Conservation (phyloP, 2,329 filamentous ascomycete species). For the Phyllosticta capitalensis region DNA sequence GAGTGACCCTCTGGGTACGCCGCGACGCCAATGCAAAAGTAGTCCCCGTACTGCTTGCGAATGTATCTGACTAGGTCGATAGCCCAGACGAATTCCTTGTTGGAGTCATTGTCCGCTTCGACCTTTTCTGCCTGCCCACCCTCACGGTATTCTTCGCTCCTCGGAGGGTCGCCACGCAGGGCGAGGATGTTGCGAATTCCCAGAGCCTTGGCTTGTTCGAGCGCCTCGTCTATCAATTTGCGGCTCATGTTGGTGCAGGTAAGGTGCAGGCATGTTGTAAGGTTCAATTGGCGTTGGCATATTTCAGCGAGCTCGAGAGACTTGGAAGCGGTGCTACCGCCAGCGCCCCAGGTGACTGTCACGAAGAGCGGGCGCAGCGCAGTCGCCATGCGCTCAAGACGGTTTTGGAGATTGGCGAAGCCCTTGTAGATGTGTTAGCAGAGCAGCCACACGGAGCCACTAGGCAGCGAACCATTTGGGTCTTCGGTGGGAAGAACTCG, state of each 20-base stretch:
- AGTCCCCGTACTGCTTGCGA: constrained; percentile 72
- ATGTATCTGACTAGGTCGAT: constrained; percentile 87
- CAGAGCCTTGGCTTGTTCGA: constrained; percentile 82
- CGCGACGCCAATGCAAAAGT: constrained; percentile 93
- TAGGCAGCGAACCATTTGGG: constrained; percentile 55
- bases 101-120: constrained; percentile 51
- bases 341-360: constrained; percentile 95
- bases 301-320: constrained; percentile 91
- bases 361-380: constrained; percentile 88
- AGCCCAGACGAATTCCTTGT: constrained; percentile 79
- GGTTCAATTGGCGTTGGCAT: constrained; percentile 80
- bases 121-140: constrained; percentile 35
- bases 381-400: constrained; percentile 88
- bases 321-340: constrained; percentile 82
- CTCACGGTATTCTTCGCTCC: constrained; percentile 77
- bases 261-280: constrained; percentile 91
- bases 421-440: constrained; percentile 40
- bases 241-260: constrained; percentile 98
- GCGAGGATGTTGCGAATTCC: constrained; percentile 93
- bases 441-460: background rate
- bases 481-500: constrained; percentile 99
- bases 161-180: constrained; percentile 79
- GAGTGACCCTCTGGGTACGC: constrained; percentile 93
- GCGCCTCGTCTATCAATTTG: constrained; percentile 71
- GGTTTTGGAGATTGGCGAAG: constrained; percentile 84